Evolutionary conservation across 129 eudicot genomes (phyloP), one percentile per base, ranked within the genome.

Genomic region (Smallanthus sonchifolius): DNA sequence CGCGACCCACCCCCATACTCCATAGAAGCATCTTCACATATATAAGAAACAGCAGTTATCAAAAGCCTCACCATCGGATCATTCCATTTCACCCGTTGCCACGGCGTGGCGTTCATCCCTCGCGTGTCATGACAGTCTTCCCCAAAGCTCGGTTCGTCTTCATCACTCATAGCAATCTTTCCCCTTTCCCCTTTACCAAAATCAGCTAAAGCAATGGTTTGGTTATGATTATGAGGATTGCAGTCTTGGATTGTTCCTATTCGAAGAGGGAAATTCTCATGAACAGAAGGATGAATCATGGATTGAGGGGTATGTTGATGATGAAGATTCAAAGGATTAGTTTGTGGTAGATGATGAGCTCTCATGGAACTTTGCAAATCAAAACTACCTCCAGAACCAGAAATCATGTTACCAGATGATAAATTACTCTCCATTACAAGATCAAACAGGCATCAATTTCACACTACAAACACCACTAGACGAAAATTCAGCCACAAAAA

Each of bases 71-170:
- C 95, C 98, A 90, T 93, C 2, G 83, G 77, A 78, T 90, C 96
- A 10, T 86, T 90, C 98, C 98, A 93, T 74, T 93, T 93, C 72
- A 93, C 98, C 1, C 98, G 90, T 5, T 93, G 98, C 98, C 98
- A 93, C 3, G 79, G 86, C 0, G 90, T 72, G 11, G 65, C 66
- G 59, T 83, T 90, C 67, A 90, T 93, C 66, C 91, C 95, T 48
- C 81, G 80, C 4, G 80, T 79, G 14, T 87, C 89, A 3, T 48
- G 79, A 28, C 75, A 83, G 20, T 84, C 93, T 70, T 85, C 91
- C 0, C 76, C 69, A 15, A 75, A 81, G 63, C 77, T 85, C 4
- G 70, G 86, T 9, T 92, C 95, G 16, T 93, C 98, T 44, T 93
- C 98, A 78, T 90, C 98, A 69, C 96, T 90, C 3, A 79, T 40